Evolutionary conservation across 169 alveolate genomes (phyloP).

Genomic region (Cytauxzoon felis): DNA sequence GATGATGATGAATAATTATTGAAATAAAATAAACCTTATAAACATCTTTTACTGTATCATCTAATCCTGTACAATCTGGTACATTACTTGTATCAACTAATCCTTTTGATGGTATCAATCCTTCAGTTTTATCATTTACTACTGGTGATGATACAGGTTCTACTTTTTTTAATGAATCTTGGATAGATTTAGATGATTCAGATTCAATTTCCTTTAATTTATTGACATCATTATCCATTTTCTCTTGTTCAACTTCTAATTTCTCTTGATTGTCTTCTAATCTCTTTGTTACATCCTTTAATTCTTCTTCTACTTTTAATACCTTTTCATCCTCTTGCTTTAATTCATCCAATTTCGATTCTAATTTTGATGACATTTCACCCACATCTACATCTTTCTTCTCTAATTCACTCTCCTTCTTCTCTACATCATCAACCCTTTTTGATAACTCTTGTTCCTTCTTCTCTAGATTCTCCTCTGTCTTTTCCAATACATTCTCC

Average conservation of each 20-base stretch:
- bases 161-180: neutral
- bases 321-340: neutral
- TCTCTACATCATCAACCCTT: slow-evolving; percentile 10
- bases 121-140: slow-evolving; percentile 36
- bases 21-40: slow-evolving; percentile 11
- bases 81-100: slow-evolving; percentile 36
- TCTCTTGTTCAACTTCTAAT: slow-evolving; percentile 14
- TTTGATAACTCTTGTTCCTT: neutral
- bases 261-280: slow-evolving; percentile 1
- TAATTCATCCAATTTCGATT: neutral
- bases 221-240: neutral
- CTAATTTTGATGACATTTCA: neutral
- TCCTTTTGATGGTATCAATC: slow-evolving; percentile 24
- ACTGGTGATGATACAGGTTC: slow-evolving; percentile 60
- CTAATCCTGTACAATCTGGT: slow-evolving; percentile 19
- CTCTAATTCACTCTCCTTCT: slow-evolving; percentile 26
- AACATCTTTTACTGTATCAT: slow-evolving; percentile 41
- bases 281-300: neutral
- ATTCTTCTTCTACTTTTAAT: neutral
- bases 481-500: slow-evolving; percentile 8
- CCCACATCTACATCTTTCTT: neutral
- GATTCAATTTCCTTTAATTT: slow-evolving; percentile 2
- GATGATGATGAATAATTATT: neutral
- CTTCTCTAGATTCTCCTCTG: neutral
- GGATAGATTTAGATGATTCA: neutral